Evolutionary conservation across 106 monocot species (phyloP).

Genomic region (Gastrodia elata): DNA sequence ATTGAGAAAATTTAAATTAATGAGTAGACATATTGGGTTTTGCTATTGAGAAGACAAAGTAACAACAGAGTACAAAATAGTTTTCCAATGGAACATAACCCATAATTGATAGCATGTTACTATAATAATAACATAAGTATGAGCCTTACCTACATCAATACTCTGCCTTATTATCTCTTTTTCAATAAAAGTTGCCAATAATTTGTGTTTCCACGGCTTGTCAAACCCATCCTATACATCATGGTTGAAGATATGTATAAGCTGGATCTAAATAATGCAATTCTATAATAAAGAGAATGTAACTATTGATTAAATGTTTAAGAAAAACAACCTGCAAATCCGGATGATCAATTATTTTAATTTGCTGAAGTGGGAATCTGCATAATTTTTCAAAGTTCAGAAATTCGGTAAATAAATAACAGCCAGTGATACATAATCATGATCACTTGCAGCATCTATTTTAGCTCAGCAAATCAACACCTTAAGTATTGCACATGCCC

Average conservation of each 20-base stretch:
- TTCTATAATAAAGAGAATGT: neutral
- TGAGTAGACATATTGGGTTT: too few species aligned
- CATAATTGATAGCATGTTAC: too few species aligned
- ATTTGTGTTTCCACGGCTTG: slow-evolving; percentile 53
- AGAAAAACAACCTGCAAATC: slow-evolving; percentile 49
- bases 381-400: neutral
- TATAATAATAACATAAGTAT: too few species aligned
- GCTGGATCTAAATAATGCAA: neutral
- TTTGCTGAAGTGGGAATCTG: slow-evolving; percentile 60
- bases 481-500: slow-evolving; percentile 59
- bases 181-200: slow-evolving; percentile 51
- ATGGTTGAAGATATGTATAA: neutral
- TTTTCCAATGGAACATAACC: too few species aligned
- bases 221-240: slow-evolving; percentile 83
- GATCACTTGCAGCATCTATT: neutral
- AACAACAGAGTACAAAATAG: too few species aligned
- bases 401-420: neutral
- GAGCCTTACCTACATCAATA: slow-evolving; percentile 73
- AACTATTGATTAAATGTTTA: neutral
- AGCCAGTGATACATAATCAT: neutral
- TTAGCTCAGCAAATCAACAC: slow-evolving; percentile 16
- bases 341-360: slow-evolving; percentile 65
- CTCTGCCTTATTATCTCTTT: slow-evolving; percentile 30
- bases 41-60: too few species aligned
- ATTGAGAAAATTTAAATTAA: too few species aligned